phyloP scores from a whole-genome alignment of 2,329 filamentous ascomycete genomes.

The Mycosphaerella sp. region DNA sequence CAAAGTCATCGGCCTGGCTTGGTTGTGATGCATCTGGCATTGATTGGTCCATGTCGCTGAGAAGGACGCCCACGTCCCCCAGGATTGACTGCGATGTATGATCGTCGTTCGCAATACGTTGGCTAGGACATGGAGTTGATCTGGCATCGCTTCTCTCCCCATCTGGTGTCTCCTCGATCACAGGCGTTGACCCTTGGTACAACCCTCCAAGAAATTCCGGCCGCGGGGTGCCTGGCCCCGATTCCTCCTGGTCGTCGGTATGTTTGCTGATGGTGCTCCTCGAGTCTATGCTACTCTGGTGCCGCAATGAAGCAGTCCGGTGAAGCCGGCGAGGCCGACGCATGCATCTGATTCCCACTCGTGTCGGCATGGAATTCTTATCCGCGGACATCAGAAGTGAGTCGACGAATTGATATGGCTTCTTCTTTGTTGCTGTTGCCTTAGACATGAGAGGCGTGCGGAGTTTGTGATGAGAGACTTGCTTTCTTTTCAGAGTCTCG shows the following conservation, averaged over 20 bases:
- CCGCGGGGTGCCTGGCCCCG: not conserved
- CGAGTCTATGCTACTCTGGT: slow-evolving; percentile 3
- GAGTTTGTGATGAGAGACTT: too few relatives aligned
- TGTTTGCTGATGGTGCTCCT: not conserved
- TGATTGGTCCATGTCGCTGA: not conserved
- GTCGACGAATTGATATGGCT: not conserved
- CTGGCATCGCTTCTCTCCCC: not conserved
- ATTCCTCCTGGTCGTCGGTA: not conserved
- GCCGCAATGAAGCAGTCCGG: not conserved
- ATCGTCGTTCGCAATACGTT: not conserved
- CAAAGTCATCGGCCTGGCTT: not conserved
- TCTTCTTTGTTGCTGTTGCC: too few relatives aligned
- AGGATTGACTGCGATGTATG: not conserved
- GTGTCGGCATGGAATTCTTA: not conserved
- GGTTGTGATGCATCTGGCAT: not conserved
- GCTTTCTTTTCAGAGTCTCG: too few relatives aligned
- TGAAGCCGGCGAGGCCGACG: not conserved
- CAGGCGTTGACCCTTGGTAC: slow-evolving; percentile 1
- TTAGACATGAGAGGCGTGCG: too few relatives aligned
- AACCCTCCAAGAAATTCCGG: not conserved
- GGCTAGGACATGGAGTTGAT: slow-evolving; percentile 1
- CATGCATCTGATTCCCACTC: not conserved
- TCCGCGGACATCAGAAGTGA: not conserved
- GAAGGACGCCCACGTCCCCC: not conserved
- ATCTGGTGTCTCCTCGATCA: not conserved